A percentile compares a stretch with the other conserved stretches of the same genome.
phyloP scores from a whole-genome alignment of 306 rosid species.

The Erythrophleum fordii region DNA sequence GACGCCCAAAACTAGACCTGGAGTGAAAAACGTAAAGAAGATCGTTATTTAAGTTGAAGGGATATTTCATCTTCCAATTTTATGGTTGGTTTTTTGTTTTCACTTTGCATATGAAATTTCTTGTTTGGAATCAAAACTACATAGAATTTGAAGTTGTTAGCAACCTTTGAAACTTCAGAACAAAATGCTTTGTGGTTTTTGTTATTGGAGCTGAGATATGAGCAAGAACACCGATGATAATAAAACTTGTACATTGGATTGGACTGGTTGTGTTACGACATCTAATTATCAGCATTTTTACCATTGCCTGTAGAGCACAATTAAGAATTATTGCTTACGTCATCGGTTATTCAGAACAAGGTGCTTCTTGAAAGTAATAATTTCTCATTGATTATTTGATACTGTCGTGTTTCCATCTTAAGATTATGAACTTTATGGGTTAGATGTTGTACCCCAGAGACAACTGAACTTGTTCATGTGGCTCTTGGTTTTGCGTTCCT shows the following conservation, averaged over 20 bases:
- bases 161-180: neutral
- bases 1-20: neutral
- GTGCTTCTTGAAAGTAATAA: too few species aligned
- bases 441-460: neutral
- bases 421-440: neutral
- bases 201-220: too few species aligned
- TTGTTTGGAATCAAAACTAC: neutral
- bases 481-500: neutral
- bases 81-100: neutral
- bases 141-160: neutral
- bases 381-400: too few species aligned
- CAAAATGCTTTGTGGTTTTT: too few species aligned
- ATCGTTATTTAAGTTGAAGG: neutral
- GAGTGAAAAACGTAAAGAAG: neutral
- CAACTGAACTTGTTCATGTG: neutral
- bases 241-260: too few species aligned
- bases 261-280: too few species aligned
- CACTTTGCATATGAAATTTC: conserved; percentile 16
- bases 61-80: neutral
- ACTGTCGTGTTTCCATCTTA: too few species aligned
- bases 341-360: too few species aligned
- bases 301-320: too few species aligned
- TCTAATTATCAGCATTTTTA: too few species aligned
- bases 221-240: too few species aligned
- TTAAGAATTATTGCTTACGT: too few species aligned